A percentile compares a stretch with the other conserved stretches of the same genome.
These are phyloP conservation scores for Fusarium equiseti DNA, from an alignment of 2,329 filamentous ascomycete genomes.

Conservation along the genomic window DNA sequence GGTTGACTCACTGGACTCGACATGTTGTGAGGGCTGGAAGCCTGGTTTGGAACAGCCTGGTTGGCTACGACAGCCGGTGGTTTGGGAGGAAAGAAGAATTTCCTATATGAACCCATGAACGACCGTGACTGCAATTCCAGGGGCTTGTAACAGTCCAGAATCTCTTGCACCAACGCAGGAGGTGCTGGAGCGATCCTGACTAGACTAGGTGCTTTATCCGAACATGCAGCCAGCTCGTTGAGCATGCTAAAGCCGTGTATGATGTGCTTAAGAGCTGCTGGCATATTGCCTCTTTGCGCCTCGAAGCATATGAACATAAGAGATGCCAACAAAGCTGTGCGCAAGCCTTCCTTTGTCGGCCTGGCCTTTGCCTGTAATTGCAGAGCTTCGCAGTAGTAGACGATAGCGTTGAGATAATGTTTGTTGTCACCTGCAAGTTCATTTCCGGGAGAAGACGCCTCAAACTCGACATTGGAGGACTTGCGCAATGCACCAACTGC, in stretches of 20 bases:
- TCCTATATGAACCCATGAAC: conserved; percentile 55
- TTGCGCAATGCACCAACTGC: conserved; percentile 56
- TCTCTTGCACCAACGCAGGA: conserved; percentile 54
- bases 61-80: conserved; percentile 17
- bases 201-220: conserved; percentile 52
- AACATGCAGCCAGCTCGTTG: conserved; percentile 54
- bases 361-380: conserved; percentile 54
- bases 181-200: conserved; percentile 55
- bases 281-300: conserved; percentile 55
- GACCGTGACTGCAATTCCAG: conserved; percentile 56
- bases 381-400: conserved; percentile 58
- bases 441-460: conserved; percentile 27
- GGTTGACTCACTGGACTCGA: conserved; percentile 47
- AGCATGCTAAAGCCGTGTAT: conserved; percentile 57
- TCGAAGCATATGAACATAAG: conserved; percentile 59
- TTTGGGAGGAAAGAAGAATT: conserved; percentile 50
- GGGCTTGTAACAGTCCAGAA: conserved; percentile 56
- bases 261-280: conserved; percentile 57
- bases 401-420: conserved; percentile 56
- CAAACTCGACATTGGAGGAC: conserved; percentile 47
- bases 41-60: conserved; percentile 5
- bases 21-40: conserved; percentile 14
- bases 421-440: conserved; percentile 48
- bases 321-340: conserved; percentile 56
- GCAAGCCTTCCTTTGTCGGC: conserved; percentile 53